Evolutionary conservation across 495 filamentous ascomycete species (phyloP).

Genomic region (Tirmania nivea): DNA sequence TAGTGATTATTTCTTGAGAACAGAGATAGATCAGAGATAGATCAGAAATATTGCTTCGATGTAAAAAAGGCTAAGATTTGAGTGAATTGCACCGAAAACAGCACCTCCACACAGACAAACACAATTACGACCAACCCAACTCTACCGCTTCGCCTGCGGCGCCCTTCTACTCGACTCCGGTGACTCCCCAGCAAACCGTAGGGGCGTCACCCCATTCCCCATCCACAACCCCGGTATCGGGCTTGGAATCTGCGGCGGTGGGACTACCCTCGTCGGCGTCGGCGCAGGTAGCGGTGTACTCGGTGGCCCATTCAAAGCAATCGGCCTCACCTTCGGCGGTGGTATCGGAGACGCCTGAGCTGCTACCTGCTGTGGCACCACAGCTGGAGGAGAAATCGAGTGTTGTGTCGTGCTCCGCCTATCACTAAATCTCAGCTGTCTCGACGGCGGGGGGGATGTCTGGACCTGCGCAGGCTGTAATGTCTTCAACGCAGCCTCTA

Average conservation of each 20-base stretch:
- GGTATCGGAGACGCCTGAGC: not conserved
- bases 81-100: too few relatives aligned
- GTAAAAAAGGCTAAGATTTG: too few relatives aligned
- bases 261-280: slow-evolving; percentile 17
- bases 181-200: slow-evolving; percentile 10
- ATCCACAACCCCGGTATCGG: slow-evolving; percentile 14
- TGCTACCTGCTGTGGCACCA: too few relatives aligned
- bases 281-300: slow-evolving; percentile 8
- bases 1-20: too few relatives aligned
- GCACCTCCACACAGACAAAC: too few relatives aligned
- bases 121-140: too few relatives aligned
- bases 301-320: not conserved
- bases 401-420: too few relatives aligned
- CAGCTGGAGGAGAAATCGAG: too few relatives aligned
- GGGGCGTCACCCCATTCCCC: slow-evolving; percentile 12
- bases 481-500: not conserved
- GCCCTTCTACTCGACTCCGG: not conserved
- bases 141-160: too few relatives aligned
- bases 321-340: not conserved
- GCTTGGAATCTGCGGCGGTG: slow-evolving; percentile 2
- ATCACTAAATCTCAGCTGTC: too few relatives aligned
- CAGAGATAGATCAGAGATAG: too few relatives aligned
- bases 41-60: too few relatives aligned
- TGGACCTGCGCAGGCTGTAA: not conserved
- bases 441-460: not conserved